Evolutionary conservation across 2,329 filamentous ascomycete genomes (phyloP), one percentile per base, ranked within the genome.

Genomic region (Phialophora tarda): DNA sequence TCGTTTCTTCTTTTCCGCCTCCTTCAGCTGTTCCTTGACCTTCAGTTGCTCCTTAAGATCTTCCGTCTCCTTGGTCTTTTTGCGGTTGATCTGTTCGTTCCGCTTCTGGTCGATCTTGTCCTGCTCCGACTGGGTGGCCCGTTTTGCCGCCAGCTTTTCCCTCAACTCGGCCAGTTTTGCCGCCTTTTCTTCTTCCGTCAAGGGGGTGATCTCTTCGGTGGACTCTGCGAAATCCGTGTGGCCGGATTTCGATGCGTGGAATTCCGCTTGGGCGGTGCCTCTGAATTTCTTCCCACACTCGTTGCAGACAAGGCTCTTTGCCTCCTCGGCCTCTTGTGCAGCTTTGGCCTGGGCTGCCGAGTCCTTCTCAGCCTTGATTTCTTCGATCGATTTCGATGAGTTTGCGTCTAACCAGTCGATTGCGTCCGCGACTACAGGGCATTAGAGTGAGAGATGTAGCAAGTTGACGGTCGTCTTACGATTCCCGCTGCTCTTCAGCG

Each of bases 381-480:
- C 89, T 44, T 97, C 93, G 50, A 97, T 77, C 1, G 91, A 84
- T 73, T 91, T 96, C 78, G 97, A 92, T 77, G 96, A 89, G 76
- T 96, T 96, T 73, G 91, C 87, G 77, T 96, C 93, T 1, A 99
- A 86, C 95, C 95, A 99, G 81, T 97, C 91, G 65, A 99, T 86
- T 60, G 95, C 95, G 72, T 89, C 90, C 77, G 95, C 90, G 55
- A 97, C 91, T 94, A 12, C 44, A 10, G 28, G 28, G 17, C 28
- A 14, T 30, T 69, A 44, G 41, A 66, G 32, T 7, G 24, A 51
- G 26, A 26, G n/a, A 44, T 10, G 21, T 23, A 7, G 28, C 24
- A 47, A 47, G 3, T 50, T n/a, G 24, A 28, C 24, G 30, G 26
- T 14, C 34, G 21, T 82, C 90, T 80, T 82, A 92, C 93, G 81